Evolutionary conservation across 805 yeast genomes (phyloP).

Genomic region (Kuraishia cidri): DNA sequence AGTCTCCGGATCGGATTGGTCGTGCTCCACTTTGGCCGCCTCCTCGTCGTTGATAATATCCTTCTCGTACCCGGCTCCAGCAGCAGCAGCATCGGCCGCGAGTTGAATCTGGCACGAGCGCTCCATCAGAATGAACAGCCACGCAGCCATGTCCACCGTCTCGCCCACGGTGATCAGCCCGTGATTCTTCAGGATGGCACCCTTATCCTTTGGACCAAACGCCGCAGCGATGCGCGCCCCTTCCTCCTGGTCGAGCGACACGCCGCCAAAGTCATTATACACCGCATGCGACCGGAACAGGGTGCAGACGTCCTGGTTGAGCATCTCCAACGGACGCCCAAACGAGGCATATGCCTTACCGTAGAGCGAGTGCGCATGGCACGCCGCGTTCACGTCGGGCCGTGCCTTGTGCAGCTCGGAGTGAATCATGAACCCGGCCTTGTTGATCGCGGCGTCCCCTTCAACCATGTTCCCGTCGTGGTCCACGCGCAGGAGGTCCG

Average conservation of each 20-base stretch:
- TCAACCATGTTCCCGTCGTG: slow-evolving; percentile 57
- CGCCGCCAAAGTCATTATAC: slow-evolving; percentile 67
- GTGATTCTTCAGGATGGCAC: slow-evolving; percentile 60
- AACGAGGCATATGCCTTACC: slow-evolving; percentile 62
- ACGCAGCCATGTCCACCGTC: slow-evolving; percentile 72
- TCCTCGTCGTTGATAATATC: slow-evolving; percentile 42
- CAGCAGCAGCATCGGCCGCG: slow-evolving; percentile 43
- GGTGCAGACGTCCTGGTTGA: slow-evolving; percentile 69
- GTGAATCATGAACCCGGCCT: slow-evolving; percentile 66
- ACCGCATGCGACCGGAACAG: slow-evolving; percentile 62
- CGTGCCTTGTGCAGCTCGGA: slow-evolving; percentile 58
- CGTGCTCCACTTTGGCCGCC: slow-evolving; percentile 56
- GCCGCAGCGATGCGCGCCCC: slow-evolving; percentile 55
- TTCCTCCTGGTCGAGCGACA: slow-evolving; percentile 59
- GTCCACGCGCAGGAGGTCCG: slow-evolving; percentile 57
- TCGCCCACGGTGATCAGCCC: slow-evolving; percentile 64
- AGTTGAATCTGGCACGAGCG: slow-evolving; percentile 56
- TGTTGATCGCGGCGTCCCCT: slow-evolving; percentile 45
- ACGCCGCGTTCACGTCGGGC: slow-evolving; percentile 65
- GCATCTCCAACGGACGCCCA: slow-evolving; percentile 67
- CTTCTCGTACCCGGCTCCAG: slow-evolving; percentile 23
- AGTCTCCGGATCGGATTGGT: slow-evolving; percentile 57
- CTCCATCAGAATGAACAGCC: slow-evolving; percentile 54
- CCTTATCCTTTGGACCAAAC: slow-evolving; percentile 42
- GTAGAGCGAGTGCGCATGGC: slow-evolving; percentile 58